These are phyloP conservation scores for Arthrobotrys conoides DNA, from an alignment of 2,329 filamentous ascomycete genomes.

Conservation along the genomic window DNA sequence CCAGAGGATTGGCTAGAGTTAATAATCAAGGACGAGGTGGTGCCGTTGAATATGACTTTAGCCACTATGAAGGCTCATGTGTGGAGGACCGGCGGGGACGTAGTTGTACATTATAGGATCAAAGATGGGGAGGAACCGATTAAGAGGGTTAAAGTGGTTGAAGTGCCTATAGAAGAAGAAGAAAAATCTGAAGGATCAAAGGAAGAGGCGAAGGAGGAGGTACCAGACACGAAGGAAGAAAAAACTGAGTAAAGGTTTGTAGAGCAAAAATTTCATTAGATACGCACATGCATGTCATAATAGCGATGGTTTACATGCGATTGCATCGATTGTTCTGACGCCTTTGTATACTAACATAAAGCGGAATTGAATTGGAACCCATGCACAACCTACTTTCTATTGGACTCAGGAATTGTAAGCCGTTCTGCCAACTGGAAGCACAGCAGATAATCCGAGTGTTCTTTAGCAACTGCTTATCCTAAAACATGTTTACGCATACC, in stretches of 20 bases:
- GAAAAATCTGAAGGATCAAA: not conserved
- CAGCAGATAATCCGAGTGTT: too few species aligned
- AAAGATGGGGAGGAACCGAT: conserved; percentile 82
- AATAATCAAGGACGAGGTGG: conserved; percentile 88
- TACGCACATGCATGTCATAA: not conserved
- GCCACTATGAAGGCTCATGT: conserved; percentile 91
- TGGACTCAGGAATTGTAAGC: too few species aligned
- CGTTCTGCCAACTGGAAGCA: too few species aligned
- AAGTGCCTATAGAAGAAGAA: conserved; percentile 16
- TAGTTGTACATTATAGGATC: conserved; percentile 88
- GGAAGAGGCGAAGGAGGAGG: conserved; percentile 25
- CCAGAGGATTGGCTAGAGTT: conserved; percentile 95
- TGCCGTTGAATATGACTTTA: conserved; percentile 89
- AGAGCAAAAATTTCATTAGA: not conserved
- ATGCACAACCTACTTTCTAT: too few species aligned
- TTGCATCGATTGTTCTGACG: not conserved
- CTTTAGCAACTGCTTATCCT: too few species aligned
- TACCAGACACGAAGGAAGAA: conserved; percentile 41
- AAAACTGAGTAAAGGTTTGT: conserved; percentile 28
- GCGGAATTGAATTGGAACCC: not conserved
- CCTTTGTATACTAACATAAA: conserved; percentile 16
- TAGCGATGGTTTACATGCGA: not conserved
- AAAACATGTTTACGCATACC: too few species aligned
- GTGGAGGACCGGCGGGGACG: conserved; percentile 95
- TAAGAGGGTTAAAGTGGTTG: conserved; percentile 31